phyloP scores from a whole-genome alignment of 192 early-diverging fungal species.

The Mortierella alpina region DNA sequence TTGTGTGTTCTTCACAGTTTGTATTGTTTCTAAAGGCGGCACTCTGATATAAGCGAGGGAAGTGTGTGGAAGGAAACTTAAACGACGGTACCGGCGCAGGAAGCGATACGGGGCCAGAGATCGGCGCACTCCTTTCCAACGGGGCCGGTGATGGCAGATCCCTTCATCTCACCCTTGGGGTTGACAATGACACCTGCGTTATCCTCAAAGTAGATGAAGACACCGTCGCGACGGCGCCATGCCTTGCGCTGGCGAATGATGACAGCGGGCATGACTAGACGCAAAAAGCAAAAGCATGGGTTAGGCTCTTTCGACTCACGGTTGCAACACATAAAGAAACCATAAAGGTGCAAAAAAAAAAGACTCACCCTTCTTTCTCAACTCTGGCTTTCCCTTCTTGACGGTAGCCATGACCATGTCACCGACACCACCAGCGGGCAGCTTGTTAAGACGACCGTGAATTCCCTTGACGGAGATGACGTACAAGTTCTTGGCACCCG shows the following conservation, averaged over 20 bases:
- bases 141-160: constrained; percentile 99
- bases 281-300: background rate
- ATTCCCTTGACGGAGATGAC: constrained; percentile 97
- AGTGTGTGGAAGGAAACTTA: constrained; percentile 1
- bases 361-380: constrained; percentile 96
- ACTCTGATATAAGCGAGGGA: too few relatives aligned
- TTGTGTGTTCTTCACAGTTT: too few relatives aligned
- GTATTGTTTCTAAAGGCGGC: too few relatives aligned
- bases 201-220: constrained; percentile 98
- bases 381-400: constrained; percentile 99
- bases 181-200: constrained; percentile 99
- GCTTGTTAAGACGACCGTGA: constrained; percentile 95
- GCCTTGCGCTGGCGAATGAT: constrained; percentile 99
- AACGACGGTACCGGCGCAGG: constrained; percentile 42
- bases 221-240: constrained; percentile 98
- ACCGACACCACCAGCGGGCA: constrained; percentile 97
- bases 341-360: constrained; percentile 1
- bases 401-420: constrained; percentile 99
- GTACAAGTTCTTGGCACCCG: constrained; percentile 99
- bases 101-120: constrained; percentile 95
- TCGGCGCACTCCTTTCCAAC: constrained; percentile 99
- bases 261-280: constrained; percentile 95
- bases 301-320: background rate
- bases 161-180: constrained; percentile 99
- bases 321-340: background rate